These are phyloP conservation scores for Apiospora marii DNA, from an alignment of 2,329 filamentous ascomycete species.

Conservation along the genomic window DNA sequence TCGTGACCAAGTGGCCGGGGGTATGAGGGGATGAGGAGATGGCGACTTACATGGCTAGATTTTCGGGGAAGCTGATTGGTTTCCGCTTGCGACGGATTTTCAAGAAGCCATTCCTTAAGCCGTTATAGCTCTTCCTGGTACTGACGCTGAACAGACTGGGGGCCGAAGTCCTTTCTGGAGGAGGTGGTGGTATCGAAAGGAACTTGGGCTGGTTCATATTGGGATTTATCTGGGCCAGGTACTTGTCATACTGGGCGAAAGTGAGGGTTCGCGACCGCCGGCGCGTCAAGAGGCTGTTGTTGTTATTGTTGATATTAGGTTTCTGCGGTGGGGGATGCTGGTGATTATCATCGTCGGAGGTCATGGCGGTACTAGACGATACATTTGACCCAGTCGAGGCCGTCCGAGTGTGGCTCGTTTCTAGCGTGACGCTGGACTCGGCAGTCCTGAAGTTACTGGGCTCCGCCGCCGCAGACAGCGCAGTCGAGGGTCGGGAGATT, in stretches of 20 bases:
- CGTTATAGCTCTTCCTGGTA: conserved; percentile 54
- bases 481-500: conserved; percentile 37
- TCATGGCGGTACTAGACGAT: conserved; percentile 51
- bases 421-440: conserved; percentile 52
- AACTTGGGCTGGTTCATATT: conserved; percentile 53
- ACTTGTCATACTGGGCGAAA: conserved; percentile 61
- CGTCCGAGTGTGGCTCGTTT: conserved; percentile 52
- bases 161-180: conserved; percentile 40
- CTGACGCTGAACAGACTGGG: conserved; percentile 54
- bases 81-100: conserved; percentile 53
- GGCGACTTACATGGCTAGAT: conserved; percentile 38
- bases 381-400: conserved; percentile 51
- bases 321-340: conserved; percentile 25
- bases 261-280: conserved; percentile 50
- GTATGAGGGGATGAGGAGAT: not conserved
- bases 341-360: conserved; percentile 45
- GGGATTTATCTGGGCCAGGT: conserved; percentile 54
- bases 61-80: conserved; percentile 38
- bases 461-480: conserved; percentile 41
- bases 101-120: conserved; percentile 54
- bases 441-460: conserved; percentile 47
- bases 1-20: conserved; percentile 1
- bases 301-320: conserved; percentile 28
- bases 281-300: conserved; percentile 37
- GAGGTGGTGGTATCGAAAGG: conserved; percentile 42